These are phyloP conservation scores for Myochromella boudieri DNA, from an alignment of 768 basidiomycete species.

Conservation along the genomic window DNA sequence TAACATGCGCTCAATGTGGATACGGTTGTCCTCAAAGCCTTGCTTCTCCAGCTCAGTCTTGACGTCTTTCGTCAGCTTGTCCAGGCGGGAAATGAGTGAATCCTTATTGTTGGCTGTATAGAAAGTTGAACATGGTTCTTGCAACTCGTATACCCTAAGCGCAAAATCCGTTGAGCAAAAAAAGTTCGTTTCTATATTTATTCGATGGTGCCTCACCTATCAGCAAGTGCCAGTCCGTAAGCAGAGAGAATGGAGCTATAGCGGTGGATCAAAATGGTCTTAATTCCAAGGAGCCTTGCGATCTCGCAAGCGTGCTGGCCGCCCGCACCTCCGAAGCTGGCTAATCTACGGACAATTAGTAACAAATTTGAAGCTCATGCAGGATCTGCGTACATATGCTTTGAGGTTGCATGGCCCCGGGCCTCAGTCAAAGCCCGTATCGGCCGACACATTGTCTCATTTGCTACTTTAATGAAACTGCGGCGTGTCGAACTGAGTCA, in stretches of 20 bases:
- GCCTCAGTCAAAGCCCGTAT: conserved; percentile 92
- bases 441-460: conserved; percentile 95
- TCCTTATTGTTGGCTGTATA: conserved; percentile 61
- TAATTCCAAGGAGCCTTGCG: conserved; percentile 81
- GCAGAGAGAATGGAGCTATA: conserved; percentile 94
- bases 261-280: conserved; percentile 83
- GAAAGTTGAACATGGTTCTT: conserved; percentile 86
- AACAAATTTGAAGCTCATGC: neutral
- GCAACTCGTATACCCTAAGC: conserved; percentile 77
- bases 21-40: conserved; percentile 75
- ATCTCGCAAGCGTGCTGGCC: conserved; percentile 95
- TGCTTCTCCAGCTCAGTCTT: conserved; percentile 67
- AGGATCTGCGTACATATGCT: conserved; percentile 58
- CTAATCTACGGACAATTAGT: conserved; percentile 49
- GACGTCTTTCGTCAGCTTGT: conserved; percentile 66
- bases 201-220: conserved; percentile 40
- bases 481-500: too few relatives aligned
- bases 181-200: neutral
- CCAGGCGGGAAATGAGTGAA: conserved; percentile 61
- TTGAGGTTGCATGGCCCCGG: conserved; percentile 77
- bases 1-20: conserved; percentile 77
- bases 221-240: conserved; percentile 90
- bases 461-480: conserved; percentile 94
- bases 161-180: neutral
- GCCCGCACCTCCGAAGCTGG: conserved; percentile 88